phyloP scores from a whole-genome alignment of 202 grass and related monocot genomes.

The Hordeum pubiflorum region DNA sequence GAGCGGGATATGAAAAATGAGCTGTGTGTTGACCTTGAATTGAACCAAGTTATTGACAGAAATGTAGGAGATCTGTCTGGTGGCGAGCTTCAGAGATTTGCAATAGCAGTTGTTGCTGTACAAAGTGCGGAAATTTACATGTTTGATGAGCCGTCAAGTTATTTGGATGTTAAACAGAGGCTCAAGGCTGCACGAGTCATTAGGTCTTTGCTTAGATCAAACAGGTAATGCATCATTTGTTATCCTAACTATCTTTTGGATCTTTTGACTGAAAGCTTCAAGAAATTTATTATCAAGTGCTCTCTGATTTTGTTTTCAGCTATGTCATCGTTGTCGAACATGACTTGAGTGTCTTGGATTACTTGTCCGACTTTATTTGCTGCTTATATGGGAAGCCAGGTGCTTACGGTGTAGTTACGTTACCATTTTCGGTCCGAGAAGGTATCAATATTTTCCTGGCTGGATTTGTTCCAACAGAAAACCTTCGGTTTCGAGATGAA shows the following conservation, averaged over 20 bases:
- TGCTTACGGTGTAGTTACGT: constrained; percentile 95
- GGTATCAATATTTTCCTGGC: constrained; percentile 74
- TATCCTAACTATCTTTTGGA: constrained; percentile 10
- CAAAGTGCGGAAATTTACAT: constrained; percentile 96
- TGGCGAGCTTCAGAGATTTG: constrained; percentile 92
- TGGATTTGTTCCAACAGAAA: constrained; percentile 97
- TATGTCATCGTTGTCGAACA: constrained; percentile 25
- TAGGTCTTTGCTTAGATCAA: constrained; percentile 79
- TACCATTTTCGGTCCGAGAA: constrained; percentile 75
- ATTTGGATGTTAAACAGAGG: constrained; percentile 25
- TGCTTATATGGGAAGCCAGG: constrained; percentile 98
- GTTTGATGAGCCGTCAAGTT: constrained; percentile 99
- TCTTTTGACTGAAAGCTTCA: background rate
- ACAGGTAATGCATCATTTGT: constrained; percentile 46
- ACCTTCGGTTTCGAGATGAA: constrained; percentile 14
- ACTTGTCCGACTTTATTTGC: constrained; percentile 96
- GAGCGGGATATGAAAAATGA: constrained; percentile 79
- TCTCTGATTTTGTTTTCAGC: constrained; percentile 31
- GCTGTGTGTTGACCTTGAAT: constrained; percentile 80
- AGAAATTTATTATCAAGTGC: background rate
- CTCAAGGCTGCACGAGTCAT: constrained; percentile 94
- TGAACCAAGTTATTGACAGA: constrained; percentile 93
- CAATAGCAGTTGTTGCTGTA: constrained; percentile 93
- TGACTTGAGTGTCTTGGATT: constrained; percentile 28
- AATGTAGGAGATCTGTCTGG: constrained; percentile 94